A percentile compares a stretch with the other conserved stretches of the same genome.
Conservation (phyloP, 441 rosid species). For the Gossypium laxum region DNA sequence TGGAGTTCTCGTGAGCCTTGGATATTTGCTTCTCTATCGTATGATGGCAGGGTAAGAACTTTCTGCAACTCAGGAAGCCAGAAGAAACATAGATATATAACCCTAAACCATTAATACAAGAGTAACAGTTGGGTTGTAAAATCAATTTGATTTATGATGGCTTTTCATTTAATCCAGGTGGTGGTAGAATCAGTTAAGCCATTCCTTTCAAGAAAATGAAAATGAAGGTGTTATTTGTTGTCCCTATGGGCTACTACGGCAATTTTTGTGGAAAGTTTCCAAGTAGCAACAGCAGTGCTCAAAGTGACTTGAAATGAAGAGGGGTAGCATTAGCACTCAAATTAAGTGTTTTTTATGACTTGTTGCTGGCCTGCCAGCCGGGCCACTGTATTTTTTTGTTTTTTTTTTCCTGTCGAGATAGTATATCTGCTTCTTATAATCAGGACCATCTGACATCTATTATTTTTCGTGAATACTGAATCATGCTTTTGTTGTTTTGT, state of each 20-base stretch:
- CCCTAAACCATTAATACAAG: background rate
- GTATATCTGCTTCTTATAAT: background rate
- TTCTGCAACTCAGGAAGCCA: background rate
- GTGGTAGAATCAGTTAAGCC: constrained; percentile 64
- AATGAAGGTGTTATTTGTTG: background rate
- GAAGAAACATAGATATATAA: background rate
- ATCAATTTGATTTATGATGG: background rate
- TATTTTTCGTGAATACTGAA: background rate
- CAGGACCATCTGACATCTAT: background rate
- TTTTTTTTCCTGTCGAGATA: background rate
- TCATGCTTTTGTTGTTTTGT: background rate
- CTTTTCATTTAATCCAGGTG: constrained; percentile 30
- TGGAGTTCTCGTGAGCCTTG: constrained; percentile 91
- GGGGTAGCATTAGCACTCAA: background rate
- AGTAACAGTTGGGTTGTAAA: background rate
- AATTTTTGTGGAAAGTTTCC: constrained; percentile 10
- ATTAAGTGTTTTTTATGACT: background rate
- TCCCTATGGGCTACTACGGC: background rate
- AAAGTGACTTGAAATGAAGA: background rate
- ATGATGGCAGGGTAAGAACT: constrained; percentile 78
- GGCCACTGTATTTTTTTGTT: background rate
- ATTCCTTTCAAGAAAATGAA: constrained; percentile 39
- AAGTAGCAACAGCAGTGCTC: background rate
- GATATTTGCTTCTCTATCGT: constrained; percentile 85
- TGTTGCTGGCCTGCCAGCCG: background rate